Base-by-base conservation (phyloP, 2,329 filamentous ascomycete species). In the Harringtonia lauricola region DNA sequence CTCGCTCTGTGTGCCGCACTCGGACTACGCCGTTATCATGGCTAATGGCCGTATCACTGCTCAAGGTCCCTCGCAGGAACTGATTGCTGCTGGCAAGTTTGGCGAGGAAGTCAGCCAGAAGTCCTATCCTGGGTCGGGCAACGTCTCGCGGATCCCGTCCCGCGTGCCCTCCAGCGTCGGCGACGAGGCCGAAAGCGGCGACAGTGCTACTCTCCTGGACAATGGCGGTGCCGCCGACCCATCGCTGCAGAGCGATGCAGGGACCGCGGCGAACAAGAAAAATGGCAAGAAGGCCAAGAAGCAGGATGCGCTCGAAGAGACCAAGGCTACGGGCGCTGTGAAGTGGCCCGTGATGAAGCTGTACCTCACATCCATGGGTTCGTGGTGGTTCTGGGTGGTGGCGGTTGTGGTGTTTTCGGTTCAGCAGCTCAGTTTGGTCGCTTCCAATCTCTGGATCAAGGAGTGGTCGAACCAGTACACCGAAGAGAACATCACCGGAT, bases 391-490 rank as follows among this genome's bases (percentile, higher is more conserved):
- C 66, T 98, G 92, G 92, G 61, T 83, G 39, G 66, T 85, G 30
- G 84, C 89, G 18, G 64, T 80, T 14, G 52, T 80, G 5, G 81
- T 89, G 31, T 96, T 98, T 57, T 72, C 73, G 24, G 66, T 83
- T 36, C 89, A 95, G 58, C 92, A 98, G 59, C 60, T 95, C 29
- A 83, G 84, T 4, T 84, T 84, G 21, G 83, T 96, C 3, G 86
- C 83, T 1, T 94, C 88, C 30, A 95, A 92, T 55, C 65, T 95
- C 41, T 98, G 92, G 92, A 94, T 98, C 55, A 78, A 86, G 53
- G 72, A 90, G 59, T 98, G 92, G 92, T 84, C 90, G 15, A 94
- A 95, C 59, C 83, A 92, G 47, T 96, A 96, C 58, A 73, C 72
- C 47, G 70, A 71, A 24, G 52, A 55, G 21, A 47, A 44, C 12